Percentiles rank a stretch among this genome's conserved stretches.
These are phyloP conservation scores for Colletotrichum filicis DNA, from an alignment of 2,329 filamentous ascomycete species.

Conservation along the genomic window DNA sequence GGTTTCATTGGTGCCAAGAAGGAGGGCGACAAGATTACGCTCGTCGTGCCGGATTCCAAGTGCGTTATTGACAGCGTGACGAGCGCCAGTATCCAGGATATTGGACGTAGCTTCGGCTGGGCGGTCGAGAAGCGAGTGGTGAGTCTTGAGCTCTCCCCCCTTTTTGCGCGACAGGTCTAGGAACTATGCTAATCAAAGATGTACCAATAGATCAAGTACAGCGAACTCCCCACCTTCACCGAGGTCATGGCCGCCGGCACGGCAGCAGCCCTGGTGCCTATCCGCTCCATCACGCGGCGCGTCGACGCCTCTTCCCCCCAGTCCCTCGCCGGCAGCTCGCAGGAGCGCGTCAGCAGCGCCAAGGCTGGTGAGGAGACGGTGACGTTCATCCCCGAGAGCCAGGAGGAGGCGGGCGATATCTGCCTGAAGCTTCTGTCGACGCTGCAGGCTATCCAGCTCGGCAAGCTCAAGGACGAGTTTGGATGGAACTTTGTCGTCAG, in stretches of 20 bases:
- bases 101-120: slow-evolving; percentile 85
- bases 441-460: slow-evolving; percentile 87
- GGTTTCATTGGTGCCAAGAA: slow-evolving; percentile 87
- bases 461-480: slow-evolving; percentile 80
- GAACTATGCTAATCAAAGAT: not conserved
- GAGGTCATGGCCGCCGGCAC: slow-evolving; percentile 95
- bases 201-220: slow-evolving; percentile 68
- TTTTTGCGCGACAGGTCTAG: too few species aligned
- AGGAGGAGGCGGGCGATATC: slow-evolving; percentile 78
- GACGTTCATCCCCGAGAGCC: slow-evolving; percentile 63
- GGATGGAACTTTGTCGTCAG: slow-evolving; percentile 72
- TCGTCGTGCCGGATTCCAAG: slow-evolving; percentile 88
- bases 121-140: slow-evolving; percentile 80
- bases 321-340: slow-evolving; percentile 48
- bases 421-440: slow-evolving; percentile 78
- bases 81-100: slow-evolving; percentile 79
- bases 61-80: slow-evolving; percentile 91
- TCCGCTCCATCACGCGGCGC: slow-evolving; percentile 86
- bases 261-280: slow-evolving; percentile 89
- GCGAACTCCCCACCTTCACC: slow-evolving; percentile 62
- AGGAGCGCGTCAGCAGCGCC: slow-evolving; percentile 50
- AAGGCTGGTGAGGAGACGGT: slow-evolving; percentile 59
- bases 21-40: slow-evolving; percentile 66
- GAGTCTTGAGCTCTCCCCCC: slow-evolving; percentile 50
- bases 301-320: slow-evolving; percentile 49